Evolutionary conservation across 106 monocot species (phyloP).

Genomic region (Alisma plantagoaquatica): DNA sequence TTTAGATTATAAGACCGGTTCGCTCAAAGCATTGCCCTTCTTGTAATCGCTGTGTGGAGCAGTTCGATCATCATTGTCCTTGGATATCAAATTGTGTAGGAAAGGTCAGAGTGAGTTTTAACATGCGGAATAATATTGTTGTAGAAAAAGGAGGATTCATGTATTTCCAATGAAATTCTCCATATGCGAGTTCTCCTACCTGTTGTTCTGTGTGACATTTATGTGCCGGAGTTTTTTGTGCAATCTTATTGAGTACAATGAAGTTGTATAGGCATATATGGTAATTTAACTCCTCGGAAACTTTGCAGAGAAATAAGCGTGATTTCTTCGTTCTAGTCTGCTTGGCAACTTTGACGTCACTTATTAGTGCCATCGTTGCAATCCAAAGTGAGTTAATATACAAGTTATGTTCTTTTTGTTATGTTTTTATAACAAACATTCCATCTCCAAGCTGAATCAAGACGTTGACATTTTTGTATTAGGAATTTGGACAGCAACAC

Average conservation of each 20-base stretch:
- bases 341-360: slow-evolving; percentile 48
- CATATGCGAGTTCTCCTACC: background rate
- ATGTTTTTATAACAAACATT: too few species aligned
- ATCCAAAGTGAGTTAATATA: slow-evolving; percentile 38
- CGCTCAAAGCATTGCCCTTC: slow-evolving; percentile 89
- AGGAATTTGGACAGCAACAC: slow-evolving; percentile 77
- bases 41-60: slow-evolving; percentile 91
- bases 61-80: slow-evolving; percentile 95
- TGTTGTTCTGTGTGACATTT: background rate
- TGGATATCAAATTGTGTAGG: slow-evolving; percentile 98
- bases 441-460: too few species aligned
- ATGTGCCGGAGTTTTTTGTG: background rate
- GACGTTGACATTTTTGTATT: background rate
- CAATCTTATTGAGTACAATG: background rate
- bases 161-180: background rate
- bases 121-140: background rate
- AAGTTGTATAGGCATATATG: background rate
- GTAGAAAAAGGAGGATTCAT: background rate
- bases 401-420: background rate
- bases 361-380: slow-evolving; percentile 37
- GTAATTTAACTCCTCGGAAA: background rate
- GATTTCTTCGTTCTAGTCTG: slow-evolving; percentile 90
- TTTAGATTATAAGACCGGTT: slow-evolving; percentile 76
- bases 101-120: slow-evolving; percentile 43
- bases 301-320: slow-evolving; percentile 74